Conservation (phyloP, 371 early-diverging fungal species). For the Rhizopus delemar region DNA sequence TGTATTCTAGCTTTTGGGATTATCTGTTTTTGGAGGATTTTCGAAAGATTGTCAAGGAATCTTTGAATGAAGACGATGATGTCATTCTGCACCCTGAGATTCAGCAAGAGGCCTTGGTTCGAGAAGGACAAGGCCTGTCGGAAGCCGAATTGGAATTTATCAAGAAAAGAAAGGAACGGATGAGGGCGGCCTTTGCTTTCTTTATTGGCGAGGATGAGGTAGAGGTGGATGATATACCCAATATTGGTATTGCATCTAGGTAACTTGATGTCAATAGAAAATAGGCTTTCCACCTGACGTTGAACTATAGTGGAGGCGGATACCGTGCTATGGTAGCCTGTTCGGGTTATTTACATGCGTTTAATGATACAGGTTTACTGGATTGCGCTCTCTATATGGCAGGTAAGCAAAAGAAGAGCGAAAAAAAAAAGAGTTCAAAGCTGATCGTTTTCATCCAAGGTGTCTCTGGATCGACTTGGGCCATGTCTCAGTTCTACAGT, state of each 20-base stretch:
- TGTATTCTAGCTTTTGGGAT: slow-evolving; percentile 39
- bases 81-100: slow-evolving; percentile 34
- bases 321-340: slow-evolving; percentile 73
- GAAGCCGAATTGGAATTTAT: slow-evolving; percentile 55
- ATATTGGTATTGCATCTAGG: slow-evolving; percentile 68
- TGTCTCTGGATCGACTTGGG: slow-evolving; percentile 64
- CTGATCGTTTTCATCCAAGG: slow-evolving; percentile 7
- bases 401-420: slow-evolving; percentile 22
- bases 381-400: slow-evolving; percentile 66
- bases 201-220: slow-evolving; percentile 69
- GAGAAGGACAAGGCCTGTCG: slow-evolving; percentile 45
- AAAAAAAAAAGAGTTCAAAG: not conserved
- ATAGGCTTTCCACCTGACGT: not conserved
- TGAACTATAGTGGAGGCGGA: slow-evolving; percentile 62
- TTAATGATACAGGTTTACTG: slow-evolving; percentile 56
- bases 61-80: slow-evolving; percentile 25
- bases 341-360: slow-evolving; percentile 59
- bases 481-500: slow-evolving; percentile 46
- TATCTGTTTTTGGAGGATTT: slow-evolving; percentile 40
- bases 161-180: slow-evolving; percentile 44
- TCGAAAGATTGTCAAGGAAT: slow-evolving; percentile 28
- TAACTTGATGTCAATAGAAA: slow-evolving; percentile 11
- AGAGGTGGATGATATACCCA: slow-evolving; percentile 65
- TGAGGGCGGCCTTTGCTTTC: slow-evolving; percentile 62
- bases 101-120: slow-evolving; percentile 32